Percentiles rank a stretch among this genome's conserved stretches.
These are phyloP conservation scores for Metarhizium robertsii DNA, from an alignment of 2,329 filamentous ascomycete species.

Conservation along the genomic window DNA sequence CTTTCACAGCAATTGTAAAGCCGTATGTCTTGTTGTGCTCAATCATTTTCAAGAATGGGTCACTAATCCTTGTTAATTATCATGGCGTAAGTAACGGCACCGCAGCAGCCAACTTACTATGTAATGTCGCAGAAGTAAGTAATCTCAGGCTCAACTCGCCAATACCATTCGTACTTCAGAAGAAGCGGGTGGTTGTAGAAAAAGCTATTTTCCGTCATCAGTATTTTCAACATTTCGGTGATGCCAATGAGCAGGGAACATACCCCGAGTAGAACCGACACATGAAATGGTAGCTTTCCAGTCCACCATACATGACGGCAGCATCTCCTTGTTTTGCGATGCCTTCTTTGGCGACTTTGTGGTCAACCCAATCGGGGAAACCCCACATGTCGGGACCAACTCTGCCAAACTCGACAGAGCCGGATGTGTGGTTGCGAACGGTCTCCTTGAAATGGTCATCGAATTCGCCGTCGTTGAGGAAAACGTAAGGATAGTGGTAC, in stretches of 20 bases:
- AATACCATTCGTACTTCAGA: slow-evolving; percentile 98
- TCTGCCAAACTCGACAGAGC: slow-evolving; percentile 82
- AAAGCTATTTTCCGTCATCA: slow-evolving; percentile 43
- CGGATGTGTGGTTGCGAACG: slow-evolving; percentile 83
- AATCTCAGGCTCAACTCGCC: slow-evolving; percentile 97
- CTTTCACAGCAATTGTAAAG: slow-evolving; percentile 97
- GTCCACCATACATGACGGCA: slow-evolving; percentile 97
- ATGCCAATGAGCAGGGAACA: slow-evolving; percentile 19
- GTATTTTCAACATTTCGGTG: slow-evolving; percentile 1
- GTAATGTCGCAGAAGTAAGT: slow-evolving; percentile 99
- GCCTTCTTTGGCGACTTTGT: slow-evolving; percentile 87
- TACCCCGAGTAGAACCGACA: slow-evolving; percentile 98
- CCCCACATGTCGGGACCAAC: slow-evolving; percentile 91
- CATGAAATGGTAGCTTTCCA: slow-evolving; percentile 99
- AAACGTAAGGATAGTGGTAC: slow-evolving; percentile 98
- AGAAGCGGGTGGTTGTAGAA: slow-evolving; percentile 97
- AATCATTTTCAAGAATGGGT: slow-evolving; percentile 94
- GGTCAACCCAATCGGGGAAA: slow-evolving; percentile 92
- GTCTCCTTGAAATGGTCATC: slow-evolving; percentile 87
- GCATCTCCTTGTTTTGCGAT: slow-evolving; percentile 94
- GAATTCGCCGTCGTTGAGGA: slow-evolving; percentile 96
- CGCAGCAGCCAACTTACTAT: slow-evolving; percentile 49
- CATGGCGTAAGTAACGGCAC: neutral
- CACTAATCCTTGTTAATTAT: slow-evolving; percentile 37
- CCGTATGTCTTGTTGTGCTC: slow-evolving; percentile 95